Evolutionary conservation across 805 yeast genomes (phyloP).

Genomic region (Candida multigemmis): DNA sequence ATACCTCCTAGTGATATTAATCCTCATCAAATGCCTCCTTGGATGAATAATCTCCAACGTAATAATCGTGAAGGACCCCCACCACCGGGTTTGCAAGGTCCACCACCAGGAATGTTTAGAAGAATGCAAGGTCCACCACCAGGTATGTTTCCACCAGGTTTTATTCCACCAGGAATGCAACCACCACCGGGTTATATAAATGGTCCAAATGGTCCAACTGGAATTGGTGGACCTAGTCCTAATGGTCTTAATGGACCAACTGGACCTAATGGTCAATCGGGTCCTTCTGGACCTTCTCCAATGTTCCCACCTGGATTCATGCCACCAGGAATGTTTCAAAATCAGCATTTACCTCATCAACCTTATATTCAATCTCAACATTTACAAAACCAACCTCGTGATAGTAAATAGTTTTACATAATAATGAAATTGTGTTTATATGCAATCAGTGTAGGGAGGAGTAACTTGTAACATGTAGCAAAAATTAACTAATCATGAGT

Average conservation of each 20-base stretch:
- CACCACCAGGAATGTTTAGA: constrained; percentile 8
- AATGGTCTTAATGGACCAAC: not conserved
- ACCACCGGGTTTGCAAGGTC: constrained; percentile 13
- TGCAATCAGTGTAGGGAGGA: too few relatives aligned
- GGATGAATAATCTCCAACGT: constrained; percentile 1
- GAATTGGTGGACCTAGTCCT: not conserved
- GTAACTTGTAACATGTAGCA: too few relatives aligned
- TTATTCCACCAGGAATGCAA: constrained; percentile 13
- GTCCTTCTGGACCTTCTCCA: constrained; percentile 1
- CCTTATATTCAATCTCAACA: too few relatives aligned
- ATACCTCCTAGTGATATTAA: constrained; percentile 6
- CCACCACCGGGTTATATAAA: constrained; percentile 8
- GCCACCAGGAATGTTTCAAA: not conserved
- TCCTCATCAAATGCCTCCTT: constrained; percentile 3
- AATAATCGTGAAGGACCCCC: constrained; percentile 1
- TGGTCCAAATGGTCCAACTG: not conserved
- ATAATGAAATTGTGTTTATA: too few relatives aligned
- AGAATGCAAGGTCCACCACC: constrained; percentile 7
- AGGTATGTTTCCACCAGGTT: constrained; percentile 27
- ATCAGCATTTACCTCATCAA: too few relatives aligned
- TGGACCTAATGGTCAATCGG: too few relatives aligned
- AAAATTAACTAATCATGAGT: too few relatives aligned
- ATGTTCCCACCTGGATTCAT: not conserved
- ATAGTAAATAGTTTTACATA: too few relatives aligned
- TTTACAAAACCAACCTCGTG: too few relatives aligned